Conservation (phyloP, 441 rosid genomes). For the Erodium chrysanthum region DNA sequence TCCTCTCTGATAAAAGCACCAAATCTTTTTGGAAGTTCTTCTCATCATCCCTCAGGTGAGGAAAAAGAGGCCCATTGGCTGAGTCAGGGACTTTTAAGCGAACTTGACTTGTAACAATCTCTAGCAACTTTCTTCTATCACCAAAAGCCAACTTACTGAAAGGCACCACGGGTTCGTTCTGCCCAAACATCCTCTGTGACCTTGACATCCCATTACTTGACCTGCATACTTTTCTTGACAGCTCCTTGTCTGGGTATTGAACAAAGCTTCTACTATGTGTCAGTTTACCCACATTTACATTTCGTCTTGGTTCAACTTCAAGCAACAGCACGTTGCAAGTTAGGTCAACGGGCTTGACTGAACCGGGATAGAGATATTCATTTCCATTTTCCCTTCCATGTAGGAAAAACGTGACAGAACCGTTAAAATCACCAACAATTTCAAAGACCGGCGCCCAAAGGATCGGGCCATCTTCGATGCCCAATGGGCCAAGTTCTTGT, state of each 20-base stretch:
- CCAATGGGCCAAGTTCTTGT: constrained; percentile 69
- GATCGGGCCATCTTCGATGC: constrained; percentile 61
- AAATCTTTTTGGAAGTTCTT: constrained; percentile 36
- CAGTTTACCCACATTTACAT: constrained; percentile 20
- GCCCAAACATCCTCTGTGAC: constrained; percentile 25
- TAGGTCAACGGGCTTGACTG: constrained; percentile 35
- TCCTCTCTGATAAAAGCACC: constrained; percentile 36
- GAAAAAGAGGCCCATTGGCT: constrained; percentile 39
- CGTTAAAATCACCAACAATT: constrained; percentile 44
- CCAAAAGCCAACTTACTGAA: constrained; percentile 50
- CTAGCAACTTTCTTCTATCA: constrained; percentile 64
- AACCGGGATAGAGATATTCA: constrained; percentile 57
- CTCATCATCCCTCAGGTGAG: constrained; percentile 35
- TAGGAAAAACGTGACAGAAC: constrained; percentile 51
- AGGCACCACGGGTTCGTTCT: constrained; percentile 31
- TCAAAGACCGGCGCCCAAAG: constrained; percentile 80
- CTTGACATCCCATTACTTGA: constrained; percentile 31
- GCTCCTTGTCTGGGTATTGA: constrained; percentile 27
- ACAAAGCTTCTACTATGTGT: constrained; percentile 33
- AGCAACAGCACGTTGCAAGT: constrained; percentile 61
- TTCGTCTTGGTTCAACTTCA: constrained; percentile 55
- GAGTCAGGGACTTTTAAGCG: constrained; percentile 34
- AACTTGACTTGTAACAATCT: constrained; percentile 41
- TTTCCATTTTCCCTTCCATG: constrained; percentile 56
- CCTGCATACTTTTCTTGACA: constrained; percentile 27